Conservation (phyloP, 805 yeast genomes). For the Ogataea ramenticola region DNA sequence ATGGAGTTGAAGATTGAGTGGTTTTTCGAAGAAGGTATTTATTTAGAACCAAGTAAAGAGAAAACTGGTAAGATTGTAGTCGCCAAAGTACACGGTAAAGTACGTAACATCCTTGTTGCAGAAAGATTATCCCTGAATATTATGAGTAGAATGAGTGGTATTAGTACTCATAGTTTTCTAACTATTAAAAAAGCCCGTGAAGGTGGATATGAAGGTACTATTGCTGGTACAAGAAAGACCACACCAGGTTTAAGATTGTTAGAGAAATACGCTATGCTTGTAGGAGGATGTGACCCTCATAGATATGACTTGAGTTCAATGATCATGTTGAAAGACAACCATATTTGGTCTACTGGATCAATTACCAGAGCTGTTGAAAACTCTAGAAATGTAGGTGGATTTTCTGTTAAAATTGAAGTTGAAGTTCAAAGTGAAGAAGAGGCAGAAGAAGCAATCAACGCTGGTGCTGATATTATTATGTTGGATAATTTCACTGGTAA, state of each 20-base stretch:
- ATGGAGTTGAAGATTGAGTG: slow-evolving; percentile 68
- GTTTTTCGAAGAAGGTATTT: slow-evolving; percentile 65
- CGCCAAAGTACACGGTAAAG: slow-evolving; percentile 76
- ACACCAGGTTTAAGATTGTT: slow-evolving; percentile 88
- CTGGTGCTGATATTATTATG: slow-evolving; percentile 96
- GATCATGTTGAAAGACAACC: slow-evolving; percentile 97
- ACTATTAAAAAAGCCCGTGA: slow-evolving; percentile 56
- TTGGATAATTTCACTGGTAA: slow-evolving; percentile 77
- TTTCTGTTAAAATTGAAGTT: slow-evolving; percentile 84
- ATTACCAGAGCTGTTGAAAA: slow-evolving; percentile 73
- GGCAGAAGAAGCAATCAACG: slow-evolving; percentile 86
- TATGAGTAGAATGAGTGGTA: slow-evolving; percentile 77
- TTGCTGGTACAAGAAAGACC: slow-evolving; percentile 96
- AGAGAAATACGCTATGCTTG: slow-evolving; percentile 91
- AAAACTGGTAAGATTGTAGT: slow-evolving; percentile 54
- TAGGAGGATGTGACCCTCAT: slow-evolving; percentile 92
- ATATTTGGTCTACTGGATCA: slow-evolving; percentile 87
- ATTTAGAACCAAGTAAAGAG: slow-evolving; percentile 33
- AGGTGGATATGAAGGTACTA: slow-evolving; percentile 69
- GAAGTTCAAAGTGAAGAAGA: slow-evolving; percentile 82
- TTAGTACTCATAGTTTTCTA: slow-evolving; percentile 66
- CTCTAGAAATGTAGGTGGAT: slow-evolving; percentile 81
- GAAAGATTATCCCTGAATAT: slow-evolving; percentile 84
- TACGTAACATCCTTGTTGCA: slow-evolving; percentile 68
- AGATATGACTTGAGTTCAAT: slow-evolving; percentile 85